phyloP scores from a whole-genome alignment of 2,329 filamentous ascomycete genomes.

The Fusarium continuum region DNA sequence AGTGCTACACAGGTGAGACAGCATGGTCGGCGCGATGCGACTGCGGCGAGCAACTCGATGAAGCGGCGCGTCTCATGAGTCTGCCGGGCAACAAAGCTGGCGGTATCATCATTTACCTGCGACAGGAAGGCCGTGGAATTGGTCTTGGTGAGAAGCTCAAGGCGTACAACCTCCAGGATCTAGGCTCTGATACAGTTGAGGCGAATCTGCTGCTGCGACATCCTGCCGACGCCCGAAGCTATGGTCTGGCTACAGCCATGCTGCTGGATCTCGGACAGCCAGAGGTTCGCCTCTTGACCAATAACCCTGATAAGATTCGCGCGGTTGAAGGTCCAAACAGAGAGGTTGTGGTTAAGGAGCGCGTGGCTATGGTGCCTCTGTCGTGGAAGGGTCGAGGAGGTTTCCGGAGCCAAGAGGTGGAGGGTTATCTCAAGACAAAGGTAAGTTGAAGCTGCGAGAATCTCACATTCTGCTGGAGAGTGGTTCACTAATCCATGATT shows the following conservation, averaged over 20 bases:
- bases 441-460: conserved; percentile 57
- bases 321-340: conserved; percentile 92
- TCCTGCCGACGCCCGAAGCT: conserved; percentile 92
- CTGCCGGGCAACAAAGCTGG: conserved; percentile 70
- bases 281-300: conserved; percentile 86
- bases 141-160: conserved; percentile 95
- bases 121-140: conserved; percentile 95
- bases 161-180: conserved; percentile 96
- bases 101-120: conserved; percentile 93
- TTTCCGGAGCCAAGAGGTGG: conserved; percentile 86
- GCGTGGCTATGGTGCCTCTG: conserved; percentile 94
- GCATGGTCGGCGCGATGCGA: conserved; percentile 98
- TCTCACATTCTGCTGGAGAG: too few relatives aligned
- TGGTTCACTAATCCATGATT: conserved; percentile 28
- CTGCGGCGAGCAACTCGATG: conserved; percentile 96
- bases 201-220: conserved; percentile 91
- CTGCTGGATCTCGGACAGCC: conserved; percentile 82
- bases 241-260: conserved; percentile 96
- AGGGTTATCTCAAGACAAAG: conserved; percentile 95
- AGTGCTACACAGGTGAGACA: conserved; percentile 98
- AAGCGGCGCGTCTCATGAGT: conserved; percentile 93
- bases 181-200: conserved; percentile 97
- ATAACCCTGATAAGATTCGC: conserved; percentile 96
- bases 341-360: conserved; percentile 86
- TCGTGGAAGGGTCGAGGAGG: conserved; percentile 90